Evolutionary conservation across 768 basidiomycete species (phyloP).

Genomic region (Krasilnikovozyma curviuscula): DNA sequence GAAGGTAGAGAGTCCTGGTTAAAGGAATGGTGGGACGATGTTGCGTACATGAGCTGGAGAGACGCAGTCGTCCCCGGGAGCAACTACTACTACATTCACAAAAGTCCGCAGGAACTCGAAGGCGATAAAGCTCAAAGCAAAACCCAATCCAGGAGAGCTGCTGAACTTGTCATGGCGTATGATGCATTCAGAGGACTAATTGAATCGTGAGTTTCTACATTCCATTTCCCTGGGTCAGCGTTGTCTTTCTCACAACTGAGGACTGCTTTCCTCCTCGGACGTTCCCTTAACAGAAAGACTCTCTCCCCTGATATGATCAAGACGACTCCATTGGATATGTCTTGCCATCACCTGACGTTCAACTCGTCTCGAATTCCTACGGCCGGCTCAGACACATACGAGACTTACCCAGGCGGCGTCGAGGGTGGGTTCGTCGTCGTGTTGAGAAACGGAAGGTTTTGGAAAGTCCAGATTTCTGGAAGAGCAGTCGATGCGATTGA

Average conservation of each 20-base stretch:
- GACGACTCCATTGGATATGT: conserved; percentile 65
- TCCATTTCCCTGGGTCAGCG: neutral
- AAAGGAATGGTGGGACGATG: conserved; percentile 97
- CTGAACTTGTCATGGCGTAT: conserved; percentile 63
- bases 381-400: conserved; percentile 61
- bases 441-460: conserved; percentile 79
- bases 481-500: conserved; percentile 57
- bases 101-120: too few relatives aligned
- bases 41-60: conserved; percentile 57
- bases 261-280: neutral
- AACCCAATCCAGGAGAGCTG: conserved; percentile 51
- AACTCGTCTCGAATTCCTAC: conserved; percentile 77
- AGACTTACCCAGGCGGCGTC: conserved; percentile 51
- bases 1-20: conserved; percentile 57
- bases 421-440: conserved; percentile 88
- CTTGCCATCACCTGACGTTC: conserved; percentile 39
- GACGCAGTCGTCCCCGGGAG: conserved; percentile 82
- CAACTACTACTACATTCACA: conserved; percentile 86
- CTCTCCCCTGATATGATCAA: conserved; percentile 76
- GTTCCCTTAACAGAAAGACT: conserved; percentile 33
- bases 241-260: neutral
- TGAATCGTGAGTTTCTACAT: conserved; percentile 41
- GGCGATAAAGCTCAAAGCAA: conserved; percentile 34
- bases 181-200: conserved; percentile 65
- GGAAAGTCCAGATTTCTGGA: conserved; percentile 51